These are phyloP conservation scores for Phyllosticta citrichinensis DNA, from an alignment of 2,329 filamentous ascomycete genomes.

Conservation along the genomic window DNA sequence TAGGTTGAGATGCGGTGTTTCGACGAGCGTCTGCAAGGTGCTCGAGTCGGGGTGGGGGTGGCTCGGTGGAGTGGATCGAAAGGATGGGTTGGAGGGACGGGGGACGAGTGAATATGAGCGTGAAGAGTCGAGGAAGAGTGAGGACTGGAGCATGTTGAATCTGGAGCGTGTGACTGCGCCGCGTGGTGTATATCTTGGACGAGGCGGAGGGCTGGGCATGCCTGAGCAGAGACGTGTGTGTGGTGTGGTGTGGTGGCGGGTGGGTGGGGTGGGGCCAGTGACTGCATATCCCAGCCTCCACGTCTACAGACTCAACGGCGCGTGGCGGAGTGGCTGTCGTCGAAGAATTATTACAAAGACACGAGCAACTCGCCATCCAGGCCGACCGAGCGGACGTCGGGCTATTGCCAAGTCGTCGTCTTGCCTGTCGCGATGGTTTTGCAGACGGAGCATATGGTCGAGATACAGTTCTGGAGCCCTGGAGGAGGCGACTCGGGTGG, in stretches of 20 bases:
- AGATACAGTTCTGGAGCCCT: no score
- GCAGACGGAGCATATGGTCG: no score
- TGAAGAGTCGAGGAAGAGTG: neutral
- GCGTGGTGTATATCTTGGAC: neutral
- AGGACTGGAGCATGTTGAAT: neutral
- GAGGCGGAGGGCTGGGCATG: neutral
- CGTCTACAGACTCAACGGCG: neutral
- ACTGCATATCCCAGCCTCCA: conserved; percentile 4
- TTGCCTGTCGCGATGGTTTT: no score
- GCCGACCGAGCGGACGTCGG: neutral
- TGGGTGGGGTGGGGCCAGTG: conserved; percentile 1
- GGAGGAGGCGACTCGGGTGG: no score
- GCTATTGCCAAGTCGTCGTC: neutral
- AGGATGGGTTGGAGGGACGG: neutral
- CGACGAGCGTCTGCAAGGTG: conserved; percentile 8
- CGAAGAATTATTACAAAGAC: neutral
- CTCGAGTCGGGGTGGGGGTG: neutral
- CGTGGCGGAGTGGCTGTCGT: conserved; percentile 4
- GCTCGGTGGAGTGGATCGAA: neutral
- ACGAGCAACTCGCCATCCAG: neutral
- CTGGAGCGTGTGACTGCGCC: neutral
- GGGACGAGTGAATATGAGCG: neutral
- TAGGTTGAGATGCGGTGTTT: conserved; percentile 1
- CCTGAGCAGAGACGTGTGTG: neutral
- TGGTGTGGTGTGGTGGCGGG: neutral